Conservation (phyloP, 805 yeast species). For the Priceomyces fermenticarens region DNA sequence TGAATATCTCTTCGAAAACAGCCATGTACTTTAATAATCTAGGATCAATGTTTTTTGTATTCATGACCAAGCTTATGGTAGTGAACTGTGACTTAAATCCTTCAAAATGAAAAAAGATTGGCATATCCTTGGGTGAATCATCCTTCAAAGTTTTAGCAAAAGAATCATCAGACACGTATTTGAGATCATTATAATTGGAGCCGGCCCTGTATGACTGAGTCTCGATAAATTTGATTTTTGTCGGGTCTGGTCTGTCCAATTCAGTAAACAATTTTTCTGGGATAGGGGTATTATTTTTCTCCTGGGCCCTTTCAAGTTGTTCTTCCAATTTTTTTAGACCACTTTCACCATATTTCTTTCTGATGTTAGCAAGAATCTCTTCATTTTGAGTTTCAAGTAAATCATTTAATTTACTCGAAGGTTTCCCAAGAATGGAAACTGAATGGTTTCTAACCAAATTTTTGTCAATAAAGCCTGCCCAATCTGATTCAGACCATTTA, state of each 20-base stretch:
- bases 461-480: constrained; percentile 56
- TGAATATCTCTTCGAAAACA: constrained; percentile 60
- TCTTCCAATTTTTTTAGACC: constrained; percentile 56
- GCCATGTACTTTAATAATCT: constrained; percentile 62
- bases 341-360: constrained; percentile 49
- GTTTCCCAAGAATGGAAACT: constrained; percentile 67
- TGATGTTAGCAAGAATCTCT: constrained; percentile 47
- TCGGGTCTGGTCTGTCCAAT: constrained; percentile 73
- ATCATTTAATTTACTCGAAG: constrained; percentile 62
- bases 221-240: constrained; percentile 66
- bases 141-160: constrained; percentile 13
- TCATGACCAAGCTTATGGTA: constrained; percentile 59
- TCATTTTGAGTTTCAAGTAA: constrained; percentile 49
- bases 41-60: constrained; percentile 51
- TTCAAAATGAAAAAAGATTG: constrained; percentile 75
- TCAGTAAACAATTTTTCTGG: constrained; percentile 62
- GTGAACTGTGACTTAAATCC: constrained; percentile 77
- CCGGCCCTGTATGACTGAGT: constrained; percentile 67
- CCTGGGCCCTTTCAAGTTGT: constrained; percentile 59
- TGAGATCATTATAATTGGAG: constrained; percentile 33
- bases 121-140: constrained; percentile 47
- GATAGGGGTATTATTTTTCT: constrained; percentile 68
- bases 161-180: constrained; percentile 23
- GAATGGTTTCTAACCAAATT: constrained; percentile 61
- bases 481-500: constrained; percentile 61